These are phyloP conservation scores for Trichophyton equinum DNA, from an alignment of 2,329 filamentous ascomycete species.

Conservation along the genomic window DNA sequence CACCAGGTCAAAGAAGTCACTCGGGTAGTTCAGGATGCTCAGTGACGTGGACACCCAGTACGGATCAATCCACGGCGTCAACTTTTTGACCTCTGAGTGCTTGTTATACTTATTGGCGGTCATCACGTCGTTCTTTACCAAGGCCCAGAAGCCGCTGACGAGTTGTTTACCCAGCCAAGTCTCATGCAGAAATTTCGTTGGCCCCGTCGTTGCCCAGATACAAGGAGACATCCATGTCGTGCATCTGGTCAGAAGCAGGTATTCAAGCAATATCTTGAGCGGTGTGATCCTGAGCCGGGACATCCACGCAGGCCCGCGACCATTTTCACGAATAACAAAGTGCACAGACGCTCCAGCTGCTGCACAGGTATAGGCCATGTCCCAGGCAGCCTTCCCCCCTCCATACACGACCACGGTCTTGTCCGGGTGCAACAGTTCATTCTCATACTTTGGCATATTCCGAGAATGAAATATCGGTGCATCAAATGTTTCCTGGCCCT, in stretches of 20 bases:
- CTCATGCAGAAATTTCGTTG: slow-evolving; percentile 35
- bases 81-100: slow-evolving; percentile 33
- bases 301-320: slow-evolving; percentile 49
- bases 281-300: slow-evolving; percentile 52
- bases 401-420: slow-evolving; percentile 44
- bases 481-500: slow-evolving; percentile 39
- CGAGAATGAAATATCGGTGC: slow-evolving; percentile 47
- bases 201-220: slow-evolving; percentile 54
- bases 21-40: slow-evolving; percentile 49
- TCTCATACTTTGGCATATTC: slow-evolving; percentile 36
- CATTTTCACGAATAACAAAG: slow-evolving; percentile 47
- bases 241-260: slow-evolving; percentile 53
- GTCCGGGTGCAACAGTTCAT: slow-evolving; percentile 20
- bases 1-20: slow-evolving; percentile 46
- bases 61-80: slow-evolving; percentile 34
- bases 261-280: slow-evolving; percentile 55
- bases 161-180: slow-evolving; percentile 37
- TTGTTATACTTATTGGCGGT: slow-evolving; percentile 35
- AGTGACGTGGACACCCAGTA: slow-evolving; percentile 46
- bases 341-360: slow-evolving; percentile 41
- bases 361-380: slow-evolving; percentile 46
- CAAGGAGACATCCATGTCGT: slow-evolving; percentile 65
- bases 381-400: slow-evolving; percentile 48
- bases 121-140: slow-evolving; percentile 39
- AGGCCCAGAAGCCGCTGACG: slow-evolving; percentile 41